Conservation (phyloP, 202 grass and related monocot species). For the Eragrostis tef region DNA sequence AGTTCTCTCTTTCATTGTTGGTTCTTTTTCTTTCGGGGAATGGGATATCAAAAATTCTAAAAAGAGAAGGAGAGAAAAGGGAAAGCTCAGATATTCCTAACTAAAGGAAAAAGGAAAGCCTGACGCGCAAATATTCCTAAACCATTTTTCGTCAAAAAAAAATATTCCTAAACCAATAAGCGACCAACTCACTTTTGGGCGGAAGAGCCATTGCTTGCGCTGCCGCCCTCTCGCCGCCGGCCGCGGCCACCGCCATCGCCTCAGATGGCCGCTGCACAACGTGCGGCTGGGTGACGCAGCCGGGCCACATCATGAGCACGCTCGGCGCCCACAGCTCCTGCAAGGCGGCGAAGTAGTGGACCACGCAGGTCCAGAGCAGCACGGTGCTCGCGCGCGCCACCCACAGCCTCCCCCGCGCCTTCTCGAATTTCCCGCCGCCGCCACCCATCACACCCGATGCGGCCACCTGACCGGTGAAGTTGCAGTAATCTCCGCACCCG, state of each 20-base stretch:
- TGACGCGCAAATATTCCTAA: conserved; percentile 24
- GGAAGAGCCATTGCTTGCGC: conserved; percentile 54
- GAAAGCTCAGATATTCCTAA: conserved; percentile 43
- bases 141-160: too few species aligned
- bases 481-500: background rate
- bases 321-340: conserved; percentile 65
- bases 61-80: background rate
- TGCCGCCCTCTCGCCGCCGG: conserved; percentile 35
- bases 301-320: conserved; percentile 69
- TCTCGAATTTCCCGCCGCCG: conserved; percentile 57
- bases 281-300: conserved; percentile 65
- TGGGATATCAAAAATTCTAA: background rate
- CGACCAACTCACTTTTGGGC: conserved; percentile 69
- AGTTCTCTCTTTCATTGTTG: background rate
- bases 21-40: background rate
- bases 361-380: conserved; percentile 81
- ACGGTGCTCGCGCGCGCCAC: conserved; percentile 67
- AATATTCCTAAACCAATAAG: conserved; percentile 32
- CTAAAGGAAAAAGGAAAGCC: conserved; percentile 1
- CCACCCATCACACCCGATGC: conserved; percentile 47
- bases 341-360: conserved; percentile 68
- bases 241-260: conserved; percentile 6
- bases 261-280: conserved; percentile 37
- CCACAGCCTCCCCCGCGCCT: conserved; percentile 83
- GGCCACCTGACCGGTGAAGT: conserved; percentile 17